Evolutionary conservation across 2,329 filamentous ascomycete genomes (phyloP).

Genomic region (Sporothrix variecibatus): DNA sequence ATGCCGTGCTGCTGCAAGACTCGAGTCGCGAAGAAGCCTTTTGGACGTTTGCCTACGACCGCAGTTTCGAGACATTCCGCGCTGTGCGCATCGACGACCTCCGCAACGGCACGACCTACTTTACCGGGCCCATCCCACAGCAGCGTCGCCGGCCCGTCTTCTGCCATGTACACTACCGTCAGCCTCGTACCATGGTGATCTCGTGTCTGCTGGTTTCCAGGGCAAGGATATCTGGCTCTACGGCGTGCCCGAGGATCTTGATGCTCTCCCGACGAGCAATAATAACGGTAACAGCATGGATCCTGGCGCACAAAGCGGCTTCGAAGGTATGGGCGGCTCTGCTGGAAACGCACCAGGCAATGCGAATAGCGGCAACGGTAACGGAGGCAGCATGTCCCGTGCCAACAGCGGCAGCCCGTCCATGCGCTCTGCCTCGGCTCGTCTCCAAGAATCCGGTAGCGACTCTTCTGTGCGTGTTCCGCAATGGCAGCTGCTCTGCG

Average conservation of each 20-base stretch:
- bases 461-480: slow-evolving; percentile 49
- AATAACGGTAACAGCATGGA: background rate
- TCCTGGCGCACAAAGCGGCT: background rate
- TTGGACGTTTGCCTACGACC: slow-evolving; percentile 79
- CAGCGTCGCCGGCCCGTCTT: slow-evolving; percentile 57
- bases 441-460: slow-evolving; percentile 40
- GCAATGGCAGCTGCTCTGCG: slow-evolving; percentile 69
- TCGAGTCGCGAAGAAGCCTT: slow-evolving; percentile 64
- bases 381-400: slow-evolving; percentile 36
- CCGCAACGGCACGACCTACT: slow-evolving; percentile 76
- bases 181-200: slow-evolving; percentile 67
- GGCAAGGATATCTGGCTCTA: slow-evolving; percentile 76
- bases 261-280: slow-evolving; percentile 54
- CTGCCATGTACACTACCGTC: slow-evolving; percentile 70
- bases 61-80: slow-evolving; percentile 74
- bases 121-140: slow-evolving; percentile 67
- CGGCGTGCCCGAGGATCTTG: slow-evolving; percentile 72
- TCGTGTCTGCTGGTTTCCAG: slow-evolving; percentile 73
- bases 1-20: slow-evolving; percentile 69
- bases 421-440: slow-evolving; percentile 41
- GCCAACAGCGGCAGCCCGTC: slow-evolving; percentile 46
- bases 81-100: slow-evolving; percentile 75
- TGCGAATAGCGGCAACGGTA: slow-evolving; percentile 21
- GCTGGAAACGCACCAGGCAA: background rate
- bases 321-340: background rate